Conservation (phyloP, 2,329 filamentous ascomycete genomes). For the Pseudopyrenochaeta lycopersici region DNA sequence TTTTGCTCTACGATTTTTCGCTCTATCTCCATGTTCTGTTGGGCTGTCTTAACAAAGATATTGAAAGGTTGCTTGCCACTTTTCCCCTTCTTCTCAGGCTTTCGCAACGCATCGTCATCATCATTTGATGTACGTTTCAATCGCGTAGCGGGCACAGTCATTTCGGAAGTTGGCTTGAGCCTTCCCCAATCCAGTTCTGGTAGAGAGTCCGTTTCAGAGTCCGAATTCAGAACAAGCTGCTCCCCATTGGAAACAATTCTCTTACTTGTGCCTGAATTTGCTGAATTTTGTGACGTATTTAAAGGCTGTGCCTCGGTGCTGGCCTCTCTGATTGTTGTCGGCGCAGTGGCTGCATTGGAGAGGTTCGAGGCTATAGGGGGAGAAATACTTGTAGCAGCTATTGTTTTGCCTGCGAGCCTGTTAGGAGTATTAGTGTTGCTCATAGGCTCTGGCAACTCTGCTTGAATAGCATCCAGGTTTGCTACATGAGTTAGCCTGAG, state of each 20-base stretch:
- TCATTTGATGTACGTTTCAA: slow-evolving; percentile 16
- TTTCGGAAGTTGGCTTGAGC: slow-evolving; percentile 15
- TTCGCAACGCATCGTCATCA: slow-evolving; percentile 29
- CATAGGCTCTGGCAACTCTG: background rate
- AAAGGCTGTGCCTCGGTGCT: slow-evolving; percentile 18
- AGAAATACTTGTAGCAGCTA: background rate
- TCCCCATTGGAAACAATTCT: slow-evolving; percentile 63
- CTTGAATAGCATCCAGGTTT: slow-evolving; percentile 8
- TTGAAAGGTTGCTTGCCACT: slow-evolving; percentile 28
- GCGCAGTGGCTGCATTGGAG: slow-evolving; percentile 11
- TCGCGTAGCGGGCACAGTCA: slow-evolving; percentile 13
- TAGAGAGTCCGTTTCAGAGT: slow-evolving; percentile 69
- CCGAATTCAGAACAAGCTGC: slow-evolving; percentile 68
- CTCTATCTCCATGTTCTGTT: slow-evolving; percentile 34
- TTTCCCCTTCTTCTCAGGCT: slow-evolving; percentile 25
- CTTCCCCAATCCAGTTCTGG: slow-evolving; percentile 59
- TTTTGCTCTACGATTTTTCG: slow-evolving; percentile 35
- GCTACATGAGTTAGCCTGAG: slow-evolving; percentile 1
- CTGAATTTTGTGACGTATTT: slow-evolving; percentile 35
- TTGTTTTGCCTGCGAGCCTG: background rate
- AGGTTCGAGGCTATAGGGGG: background rate
- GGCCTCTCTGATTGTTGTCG: slow-evolving; percentile 3
- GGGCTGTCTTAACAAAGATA: slow-evolving; percentile 32
- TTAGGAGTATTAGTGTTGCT: background rate
- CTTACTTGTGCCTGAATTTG: slow-evolving; percentile 52